Percentiles rank a stretch among this genome's conserved stretches.
These are phyloP conservation scores for Kuraishia ogatae DNA, from an alignment of 805 yeast species.

Conservation along the genomic window DNA sequence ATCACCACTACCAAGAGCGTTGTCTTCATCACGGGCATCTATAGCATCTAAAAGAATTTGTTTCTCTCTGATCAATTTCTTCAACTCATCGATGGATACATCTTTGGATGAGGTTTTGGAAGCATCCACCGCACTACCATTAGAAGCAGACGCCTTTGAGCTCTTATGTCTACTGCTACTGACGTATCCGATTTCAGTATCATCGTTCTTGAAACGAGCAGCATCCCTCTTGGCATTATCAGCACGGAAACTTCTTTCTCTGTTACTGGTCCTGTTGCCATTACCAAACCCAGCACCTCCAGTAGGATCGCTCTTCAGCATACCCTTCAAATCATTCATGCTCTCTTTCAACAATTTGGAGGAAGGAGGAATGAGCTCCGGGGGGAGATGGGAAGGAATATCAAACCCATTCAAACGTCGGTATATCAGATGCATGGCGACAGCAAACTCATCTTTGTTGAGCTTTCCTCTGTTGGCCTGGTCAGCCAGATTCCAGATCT, in stretches of 20 bases:
- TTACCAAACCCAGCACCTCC: constrained; percentile 11
- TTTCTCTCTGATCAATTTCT: constrained; percentile 63
- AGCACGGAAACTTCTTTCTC: not conserved
- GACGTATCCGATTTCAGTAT: constrained; percentile 56
- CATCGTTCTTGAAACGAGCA: constrained; percentile 67
- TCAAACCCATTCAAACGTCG: constrained; percentile 82
- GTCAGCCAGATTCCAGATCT: constrained; percentile 88
- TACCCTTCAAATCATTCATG: constrained; percentile 61
- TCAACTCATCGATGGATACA: constrained; percentile 43
- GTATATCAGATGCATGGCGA: constrained; percentile 95
- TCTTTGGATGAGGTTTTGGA: not conserved
- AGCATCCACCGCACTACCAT: constrained; percentile 11
- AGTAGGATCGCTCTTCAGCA: constrained; percentile 33
- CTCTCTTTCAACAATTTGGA: constrained; percentile 65
- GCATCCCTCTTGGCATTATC: constrained; percentile 27
- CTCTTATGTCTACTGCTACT: constrained; percentile 52
- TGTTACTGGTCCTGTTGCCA: constrained; percentile 6
- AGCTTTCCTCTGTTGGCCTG: constrained; percentile 74
- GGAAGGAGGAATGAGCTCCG: constrained; percentile 85
- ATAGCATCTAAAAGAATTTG: constrained; percentile 61
- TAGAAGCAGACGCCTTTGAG: constrained; percentile 17
- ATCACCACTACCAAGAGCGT: constrained; percentile 12
- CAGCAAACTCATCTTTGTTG: constrained; percentile 85
- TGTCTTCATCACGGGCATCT: constrained; percentile 55
- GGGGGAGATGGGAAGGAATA: constrained; percentile 77